Conservation (phyloP, 495 filamentous ascomycete genomes). For the Trichoderma asperelloides region DNA sequence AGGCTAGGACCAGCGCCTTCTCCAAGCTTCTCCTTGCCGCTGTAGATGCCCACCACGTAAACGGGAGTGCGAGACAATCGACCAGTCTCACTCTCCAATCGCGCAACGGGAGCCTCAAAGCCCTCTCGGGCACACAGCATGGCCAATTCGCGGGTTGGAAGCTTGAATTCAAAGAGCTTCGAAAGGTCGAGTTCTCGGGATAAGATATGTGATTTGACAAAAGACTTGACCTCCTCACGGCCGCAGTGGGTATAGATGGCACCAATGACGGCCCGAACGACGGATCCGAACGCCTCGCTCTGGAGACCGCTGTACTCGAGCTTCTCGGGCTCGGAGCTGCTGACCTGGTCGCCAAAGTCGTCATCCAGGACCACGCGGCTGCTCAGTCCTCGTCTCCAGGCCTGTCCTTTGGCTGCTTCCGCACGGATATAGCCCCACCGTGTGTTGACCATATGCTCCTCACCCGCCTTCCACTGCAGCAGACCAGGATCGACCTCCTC, state of each 20-base stretch:
- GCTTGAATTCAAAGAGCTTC: constrained; percentile 69
- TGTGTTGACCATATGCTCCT: constrained; percentile 34
- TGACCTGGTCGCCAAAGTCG: constrained; percentile 56
- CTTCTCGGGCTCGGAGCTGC: constrained; percentile 16
- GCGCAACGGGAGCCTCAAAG: constrained; percentile 79
- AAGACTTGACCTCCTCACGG: constrained; percentile 59
- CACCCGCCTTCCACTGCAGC: constrained; percentile 61
- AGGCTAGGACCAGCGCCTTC: constrained; percentile 72
- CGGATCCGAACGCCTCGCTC: constrained; percentile 49
- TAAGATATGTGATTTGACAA: constrained; percentile 75
- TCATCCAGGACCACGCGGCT: constrained; percentile 69
- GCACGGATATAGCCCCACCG: constrained; percentile 32
- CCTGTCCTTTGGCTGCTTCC: constrained; percentile 23
- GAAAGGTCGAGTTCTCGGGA: constrained; percentile 68
- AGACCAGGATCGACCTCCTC: constrained; percentile 87
- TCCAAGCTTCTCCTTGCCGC: constrained; percentile 77
- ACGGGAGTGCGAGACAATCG: constrained; percentile 73
- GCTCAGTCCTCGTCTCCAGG: constrained; percentile 61
- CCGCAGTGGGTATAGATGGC: constrained; percentile 76
- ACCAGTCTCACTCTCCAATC: constrained; percentile 82
- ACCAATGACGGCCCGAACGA: constrained; percentile 73
- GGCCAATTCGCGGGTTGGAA: constrained; percentile 71
- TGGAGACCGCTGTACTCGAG: constrained; percentile 13
- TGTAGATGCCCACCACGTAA: constrained; percentile 90
- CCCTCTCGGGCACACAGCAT: constrained; percentile 77